These are phyloP conservation scores for Alternaria ventricosa DNA, from an alignment of 2,329 filamentous ascomycete species.

Conservation along the genomic window DNA sequence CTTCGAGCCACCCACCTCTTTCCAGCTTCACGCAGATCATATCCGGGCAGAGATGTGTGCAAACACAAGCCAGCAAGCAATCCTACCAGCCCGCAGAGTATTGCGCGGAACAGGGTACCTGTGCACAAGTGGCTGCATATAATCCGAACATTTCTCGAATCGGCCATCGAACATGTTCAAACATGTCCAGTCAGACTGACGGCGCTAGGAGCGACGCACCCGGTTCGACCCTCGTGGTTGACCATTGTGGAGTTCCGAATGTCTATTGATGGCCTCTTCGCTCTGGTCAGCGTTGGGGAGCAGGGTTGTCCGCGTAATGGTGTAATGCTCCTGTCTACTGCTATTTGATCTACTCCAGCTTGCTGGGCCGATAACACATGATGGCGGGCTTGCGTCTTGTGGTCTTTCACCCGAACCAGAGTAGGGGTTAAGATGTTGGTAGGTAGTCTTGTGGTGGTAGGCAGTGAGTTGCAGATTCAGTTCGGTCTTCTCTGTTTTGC, in stretches of 20 bases:
- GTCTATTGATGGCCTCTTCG: neutral
- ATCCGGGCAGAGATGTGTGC: neutral
- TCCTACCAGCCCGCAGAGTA: neutral
- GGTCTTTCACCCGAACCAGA: neutral
- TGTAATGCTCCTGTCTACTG: neutral
- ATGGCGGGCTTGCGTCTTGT: neutral
- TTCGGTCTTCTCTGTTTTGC: neutral
- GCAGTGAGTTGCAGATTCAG: neutral
- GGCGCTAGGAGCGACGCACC: neutral
- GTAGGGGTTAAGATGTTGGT: neutral
- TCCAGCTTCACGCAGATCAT: neutral
- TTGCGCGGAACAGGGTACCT: neutral
- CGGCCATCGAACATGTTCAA: neutral
- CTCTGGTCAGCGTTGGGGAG: neutral
- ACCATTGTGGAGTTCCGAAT: neutral
- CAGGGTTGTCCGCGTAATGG: neutral
- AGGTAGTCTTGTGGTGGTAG: neutral
- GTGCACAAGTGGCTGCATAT: neutral
- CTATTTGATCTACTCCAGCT: neutral
- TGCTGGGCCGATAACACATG: neutral
- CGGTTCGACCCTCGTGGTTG: neutral
- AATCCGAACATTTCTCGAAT: neutral
- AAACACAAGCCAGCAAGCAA: neutral
- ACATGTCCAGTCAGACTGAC: neutral
- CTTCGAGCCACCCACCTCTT: neutral